Conservation (phyloP, 1,284 basidiomycete species). For the Mycosarcoma mackinlayi region DNA sequence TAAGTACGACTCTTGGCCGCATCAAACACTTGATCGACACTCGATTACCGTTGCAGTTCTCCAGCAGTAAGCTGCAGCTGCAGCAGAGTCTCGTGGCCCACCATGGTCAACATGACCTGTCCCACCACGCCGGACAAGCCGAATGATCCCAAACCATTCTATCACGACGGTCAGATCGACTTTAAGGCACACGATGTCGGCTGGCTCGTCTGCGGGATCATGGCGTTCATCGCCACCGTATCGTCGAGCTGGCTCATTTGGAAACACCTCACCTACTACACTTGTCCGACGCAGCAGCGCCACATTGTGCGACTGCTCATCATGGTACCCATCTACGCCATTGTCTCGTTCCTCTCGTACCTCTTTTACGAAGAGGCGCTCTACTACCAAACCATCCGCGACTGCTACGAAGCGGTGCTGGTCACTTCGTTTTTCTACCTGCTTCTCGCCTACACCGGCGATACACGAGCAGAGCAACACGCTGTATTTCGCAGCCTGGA, state of each 20-base stretch:
- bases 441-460: slow-evolving; percentile 78
- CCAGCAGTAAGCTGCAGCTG: neutral
- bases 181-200: slow-evolving; percentile 74
- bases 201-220: slow-evolving; percentile 77
- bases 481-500: slow-evolving; percentile 73
- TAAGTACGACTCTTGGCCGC: too few species aligned
- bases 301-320: slow-evolving; percentile 76
- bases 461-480: slow-evolving; percentile 75
- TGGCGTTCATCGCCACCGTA: slow-evolving; percentile 68
- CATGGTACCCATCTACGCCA: slow-evolving; percentile 81
- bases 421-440: slow-evolving; percentile 81
- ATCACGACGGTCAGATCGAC: slow-evolving; percentile 75
- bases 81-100: slow-evolving; percentile 6
- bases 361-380: slow-evolving; percentile 72
- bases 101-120: slow-evolving; percentile 52
- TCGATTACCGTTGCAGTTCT: too few species aligned
- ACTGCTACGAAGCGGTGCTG: slow-evolving; percentile 63
- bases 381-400: slow-evolving; percentile 66
- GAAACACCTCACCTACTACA: slow-evolving; percentile 78
- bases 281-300: slow-evolving; percentile 71
- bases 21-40: too few species aligned
- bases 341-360: slow-evolving; percentile 77
- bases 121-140: slow-evolving; percentile 48
- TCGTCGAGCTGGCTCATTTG: slow-evolving; percentile 47
- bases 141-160: slow-evolving; percentile 70